Percentiles rank a stretch among this genome's conserved stretches.
These are phyloP conservation scores for Trichopus zeylanicus DNA, from an alignment of 116 monocot genomes.

Conservation along the genomic window DNA sequence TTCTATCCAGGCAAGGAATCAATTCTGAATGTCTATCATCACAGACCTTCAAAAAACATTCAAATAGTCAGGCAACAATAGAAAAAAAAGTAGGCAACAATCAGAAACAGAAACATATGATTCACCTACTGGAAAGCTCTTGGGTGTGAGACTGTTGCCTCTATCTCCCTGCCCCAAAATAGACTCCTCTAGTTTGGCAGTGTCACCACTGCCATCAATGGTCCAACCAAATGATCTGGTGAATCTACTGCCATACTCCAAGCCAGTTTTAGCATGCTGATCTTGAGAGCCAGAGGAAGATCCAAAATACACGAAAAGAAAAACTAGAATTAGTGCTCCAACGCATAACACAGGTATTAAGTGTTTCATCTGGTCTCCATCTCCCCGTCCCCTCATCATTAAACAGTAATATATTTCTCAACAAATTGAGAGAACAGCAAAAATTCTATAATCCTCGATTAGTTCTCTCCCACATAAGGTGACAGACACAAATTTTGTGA, in stretches of 20 bases:
- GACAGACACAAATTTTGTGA: neutral
- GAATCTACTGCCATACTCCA: slow-evolving; percentile 75
- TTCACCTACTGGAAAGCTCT: slow-evolving; percentile 76
- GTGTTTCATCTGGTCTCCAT: slow-evolving; percentile 57
- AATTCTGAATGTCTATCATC: slow-evolving; percentile 67
- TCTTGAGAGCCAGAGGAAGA: slow-evolving; percentile 43
- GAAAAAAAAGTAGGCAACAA: neutral
- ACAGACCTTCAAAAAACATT: slow-evolving; percentile 47
- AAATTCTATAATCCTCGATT: neutral
- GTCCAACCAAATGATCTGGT: slow-evolving; percentile 68
- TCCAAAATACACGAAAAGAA: slow-evolving; percentile 57
- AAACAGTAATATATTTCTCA: neutral
- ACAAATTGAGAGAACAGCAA: neutral
- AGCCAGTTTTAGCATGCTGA: slow-evolving; percentile 28
- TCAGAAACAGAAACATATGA: neutral
- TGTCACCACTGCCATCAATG: slow-evolving; percentile 43
- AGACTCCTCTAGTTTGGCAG: slow-evolving; percentile 33
- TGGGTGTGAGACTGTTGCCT: slow-evolving; percentile 29
- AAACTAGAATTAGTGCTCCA: slow-evolving; percentile 28
- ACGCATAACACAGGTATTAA: slow-evolving; percentile 33
- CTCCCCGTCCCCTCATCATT: slow-evolving; percentile 62
- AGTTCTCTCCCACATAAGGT: neutral
- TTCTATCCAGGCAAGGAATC: slow-evolving; percentile 85
- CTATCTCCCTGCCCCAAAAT: slow-evolving; percentile 38
- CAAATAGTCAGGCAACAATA: neutral